A percentile compares a stretch with the other conserved stretches of the same genome.
Conservation (phyloP, 495 filamentous ascomycete species). For the Podospora tetraspora region DNA sequence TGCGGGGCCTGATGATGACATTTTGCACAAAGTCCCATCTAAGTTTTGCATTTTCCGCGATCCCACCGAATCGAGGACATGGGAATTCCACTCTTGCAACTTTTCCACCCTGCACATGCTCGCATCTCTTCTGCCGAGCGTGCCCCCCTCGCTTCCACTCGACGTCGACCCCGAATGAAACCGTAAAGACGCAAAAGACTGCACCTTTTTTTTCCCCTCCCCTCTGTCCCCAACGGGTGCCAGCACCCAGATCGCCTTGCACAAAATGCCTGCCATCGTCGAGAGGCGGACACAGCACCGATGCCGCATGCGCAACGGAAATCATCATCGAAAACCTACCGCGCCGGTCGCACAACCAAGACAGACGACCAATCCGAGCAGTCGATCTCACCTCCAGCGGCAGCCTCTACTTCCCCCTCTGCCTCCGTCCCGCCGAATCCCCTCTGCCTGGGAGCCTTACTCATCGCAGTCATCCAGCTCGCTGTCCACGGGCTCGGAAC, state of each 20-base stretch:
- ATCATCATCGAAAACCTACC: background rate
- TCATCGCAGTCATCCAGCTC: background rate
- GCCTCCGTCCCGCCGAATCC: no score
- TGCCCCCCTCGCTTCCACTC: background rate
- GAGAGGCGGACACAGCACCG: background rate
- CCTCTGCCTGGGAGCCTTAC: background rate
- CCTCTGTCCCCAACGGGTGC: no score
- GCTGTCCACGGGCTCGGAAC: background rate
- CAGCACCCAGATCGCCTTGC: background rate
- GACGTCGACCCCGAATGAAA: background rate
- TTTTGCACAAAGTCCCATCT: background rate
- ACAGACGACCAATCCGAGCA: background rate
- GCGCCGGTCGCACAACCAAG: background rate
- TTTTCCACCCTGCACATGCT: background rate
- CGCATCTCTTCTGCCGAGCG: no score
- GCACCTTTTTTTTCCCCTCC: no score
- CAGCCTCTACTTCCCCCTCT: background rate
- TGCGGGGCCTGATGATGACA: background rate
- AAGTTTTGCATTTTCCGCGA: background rate
- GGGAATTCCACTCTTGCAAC: background rate
- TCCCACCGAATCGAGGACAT: background rate
- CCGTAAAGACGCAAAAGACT: background rate
- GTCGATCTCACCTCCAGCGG: background rate
- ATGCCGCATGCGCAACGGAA: background rate
- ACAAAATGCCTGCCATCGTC: background rate